Evolutionary conservation across 2,329 filamentous ascomycete genomes (phyloP).

Genomic region (Diaporthe vexans): DNA sequence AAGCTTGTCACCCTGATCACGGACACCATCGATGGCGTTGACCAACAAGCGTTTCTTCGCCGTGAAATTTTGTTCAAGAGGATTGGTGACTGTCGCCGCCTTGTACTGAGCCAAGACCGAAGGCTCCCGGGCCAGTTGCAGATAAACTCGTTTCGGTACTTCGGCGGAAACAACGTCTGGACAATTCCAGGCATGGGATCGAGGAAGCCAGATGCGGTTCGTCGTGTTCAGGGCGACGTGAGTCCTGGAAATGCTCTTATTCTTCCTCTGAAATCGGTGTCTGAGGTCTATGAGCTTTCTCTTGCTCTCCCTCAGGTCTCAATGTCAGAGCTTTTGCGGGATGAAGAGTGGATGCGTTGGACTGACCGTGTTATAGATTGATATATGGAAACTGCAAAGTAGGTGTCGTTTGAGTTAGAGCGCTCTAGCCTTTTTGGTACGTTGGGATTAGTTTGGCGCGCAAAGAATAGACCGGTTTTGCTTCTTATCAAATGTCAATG

Average conservation of each 20-base stretch:
- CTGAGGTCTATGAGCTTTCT: neutral
- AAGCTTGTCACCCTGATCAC: neutral
- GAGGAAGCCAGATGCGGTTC: neutral
- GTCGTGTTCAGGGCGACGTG: neutral
- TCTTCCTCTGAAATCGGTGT: neutral
- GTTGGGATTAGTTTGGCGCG: too few species aligned
- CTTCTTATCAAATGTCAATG: too few species aligned
- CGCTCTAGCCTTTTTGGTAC: too few species aligned
- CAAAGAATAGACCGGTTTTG: too few species aligned
- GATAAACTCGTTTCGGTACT: neutral
- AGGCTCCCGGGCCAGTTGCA: neutral
- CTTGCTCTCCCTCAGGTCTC: neutral
- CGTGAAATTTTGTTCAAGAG: slow-evolving; percentile 2
- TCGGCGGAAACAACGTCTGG: neutral
- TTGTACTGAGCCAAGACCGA: neutral
- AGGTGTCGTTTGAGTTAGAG: neutral
- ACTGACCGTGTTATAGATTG: slow-evolving; percentile 1
- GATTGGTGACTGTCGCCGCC: slow-evolving; percentile 1
- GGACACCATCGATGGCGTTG: neutral
- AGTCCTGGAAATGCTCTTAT: slow-evolving; percentile 4
- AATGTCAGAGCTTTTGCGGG: neutral
- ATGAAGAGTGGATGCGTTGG: neutral
- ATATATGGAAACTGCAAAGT: neutral
- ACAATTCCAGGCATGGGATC: neutral
- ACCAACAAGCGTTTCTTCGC: neutral